Conservation (phyloP, 805 yeast genomes). For the Candida krabiensis region DNA sequence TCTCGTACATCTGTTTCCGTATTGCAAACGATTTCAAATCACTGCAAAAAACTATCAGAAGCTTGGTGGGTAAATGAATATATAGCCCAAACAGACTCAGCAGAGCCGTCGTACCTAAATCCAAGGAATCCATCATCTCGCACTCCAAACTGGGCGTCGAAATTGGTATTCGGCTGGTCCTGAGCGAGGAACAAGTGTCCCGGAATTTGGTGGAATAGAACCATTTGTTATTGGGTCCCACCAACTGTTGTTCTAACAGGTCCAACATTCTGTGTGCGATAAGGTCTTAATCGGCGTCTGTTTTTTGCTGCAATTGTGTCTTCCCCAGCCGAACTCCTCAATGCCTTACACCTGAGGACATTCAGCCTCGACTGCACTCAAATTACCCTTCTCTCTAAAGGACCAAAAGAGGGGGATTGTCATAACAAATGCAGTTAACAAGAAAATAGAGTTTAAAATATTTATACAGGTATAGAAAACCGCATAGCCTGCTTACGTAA, state of each 20-base stretch:
- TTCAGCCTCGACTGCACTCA: too few species aligned
- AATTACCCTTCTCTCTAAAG: too few species aligned
- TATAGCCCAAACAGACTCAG: conserved; percentile 30
- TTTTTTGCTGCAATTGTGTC: too few species aligned
- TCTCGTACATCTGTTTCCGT: conserved; percentile 21
- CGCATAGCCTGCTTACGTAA: too few species aligned
- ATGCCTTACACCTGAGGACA: too few species aligned
- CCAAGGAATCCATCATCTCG: conserved; percentile 1
- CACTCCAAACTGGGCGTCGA: conserved; percentile 14
- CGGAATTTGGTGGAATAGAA: conserved; percentile 22
- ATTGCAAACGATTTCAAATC: conserved; percentile 26
- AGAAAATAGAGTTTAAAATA: too few species aligned
- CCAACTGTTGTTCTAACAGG: conserved; percentile 21
- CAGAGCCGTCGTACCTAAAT: conserved; percentile 18
- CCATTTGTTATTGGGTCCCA: conserved; percentile 23
- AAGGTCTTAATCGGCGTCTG: too few species aligned
- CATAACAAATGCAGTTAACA: too few species aligned
- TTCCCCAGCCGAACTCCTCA: too few species aligned
- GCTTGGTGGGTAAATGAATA: conserved; percentile 20
- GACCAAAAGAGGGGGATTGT: too few species aligned
- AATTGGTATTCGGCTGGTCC: conserved; percentile 14
- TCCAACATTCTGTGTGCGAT: too few species aligned
- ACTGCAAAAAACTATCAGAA: conserved; percentile 22
- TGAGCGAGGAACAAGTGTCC: conserved; percentile 16
- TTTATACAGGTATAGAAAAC: too few species aligned